Percentiles rank a stretch among this genome's conserved stretches.
Evolutionary conservation across 2,329 filamentous ascomycete genomes (phyloP).

Genomic region (Nemania sp.): DNA sequence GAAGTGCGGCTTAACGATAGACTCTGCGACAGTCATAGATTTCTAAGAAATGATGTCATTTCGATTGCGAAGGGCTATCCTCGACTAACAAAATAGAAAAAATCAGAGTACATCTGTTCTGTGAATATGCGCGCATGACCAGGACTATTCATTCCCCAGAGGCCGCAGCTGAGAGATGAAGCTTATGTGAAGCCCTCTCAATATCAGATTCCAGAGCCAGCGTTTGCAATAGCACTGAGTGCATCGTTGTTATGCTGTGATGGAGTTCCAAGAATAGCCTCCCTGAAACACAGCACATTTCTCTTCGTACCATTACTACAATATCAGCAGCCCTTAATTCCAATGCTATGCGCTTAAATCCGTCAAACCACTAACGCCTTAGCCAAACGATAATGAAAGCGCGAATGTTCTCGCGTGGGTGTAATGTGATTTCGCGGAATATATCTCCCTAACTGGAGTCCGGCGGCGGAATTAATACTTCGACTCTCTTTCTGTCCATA

Average conservation of each 20-base stretch:
- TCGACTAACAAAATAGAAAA: slow-evolving; percentile 24
- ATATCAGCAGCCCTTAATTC: not conserved
- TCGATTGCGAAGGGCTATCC: slow-evolving; percentile 17
- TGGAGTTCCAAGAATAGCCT: not conserved
- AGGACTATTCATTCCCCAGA: not conserved
- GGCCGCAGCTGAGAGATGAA: not conserved
- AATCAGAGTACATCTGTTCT: slow-evolving; percentile 22
- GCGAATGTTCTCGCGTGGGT: slow-evolving; percentile 35
- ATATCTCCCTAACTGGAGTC: not conserved
- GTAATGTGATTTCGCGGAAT: slow-evolving; percentile 15
- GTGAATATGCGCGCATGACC: slow-evolving; percentile 2
- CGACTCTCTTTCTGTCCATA: not conserved
- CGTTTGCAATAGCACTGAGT: not conserved
- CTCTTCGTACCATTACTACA: not conserved
- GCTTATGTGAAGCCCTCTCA: slow-evolving; percentile 4
- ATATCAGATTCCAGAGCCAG: not conserved
- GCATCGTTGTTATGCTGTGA: not conserved
- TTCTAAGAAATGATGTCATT: slow-evolving; percentile 17
- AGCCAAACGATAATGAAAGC: slow-evolving; percentile 36
- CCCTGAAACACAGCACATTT: not conserved
- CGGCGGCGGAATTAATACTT: not conserved
- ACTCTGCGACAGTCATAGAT: not conserved
- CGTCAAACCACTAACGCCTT: slow-evolving; percentile 31
- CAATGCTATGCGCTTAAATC: slow-evolving; percentile 10
- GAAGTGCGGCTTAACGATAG: not conserved